phyloP scores from a whole-genome alignment of 2,329 filamentous ascomycete species.

The Phyllosticta paracitricarpa region DNA sequence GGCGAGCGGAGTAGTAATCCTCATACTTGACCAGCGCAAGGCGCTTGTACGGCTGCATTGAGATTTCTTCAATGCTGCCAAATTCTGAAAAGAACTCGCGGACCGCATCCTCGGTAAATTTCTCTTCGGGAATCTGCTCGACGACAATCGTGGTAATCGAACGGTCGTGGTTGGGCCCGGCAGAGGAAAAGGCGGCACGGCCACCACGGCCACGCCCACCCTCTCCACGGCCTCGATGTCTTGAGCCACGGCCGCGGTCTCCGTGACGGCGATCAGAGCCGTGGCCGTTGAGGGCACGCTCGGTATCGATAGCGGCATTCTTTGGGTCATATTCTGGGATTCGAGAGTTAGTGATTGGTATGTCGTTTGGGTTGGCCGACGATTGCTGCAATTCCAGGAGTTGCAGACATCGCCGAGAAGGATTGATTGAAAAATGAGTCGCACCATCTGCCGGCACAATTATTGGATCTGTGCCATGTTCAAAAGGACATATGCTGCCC shows the following conservation, averaged over 20 bases:
- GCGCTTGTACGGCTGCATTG: constrained; percentile 55
- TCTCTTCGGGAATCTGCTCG: constrained; percentile 65
- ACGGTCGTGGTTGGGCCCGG: constrained; percentile 52
- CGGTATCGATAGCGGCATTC: constrained; percentile 35
- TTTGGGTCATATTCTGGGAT: constrained; percentile 49
- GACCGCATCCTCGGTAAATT: constrained; percentile 55
- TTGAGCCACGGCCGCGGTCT: constrained; percentile 28
- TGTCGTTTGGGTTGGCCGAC: not conserved
- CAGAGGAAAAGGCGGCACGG: constrained; percentile 51
- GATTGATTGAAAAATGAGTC: constrained; percentile 1
- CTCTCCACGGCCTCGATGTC: constrained; percentile 31
- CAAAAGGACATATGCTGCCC: constrained; percentile 57
- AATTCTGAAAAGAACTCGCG: constrained; percentile 63
- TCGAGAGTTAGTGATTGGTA: constrained; percentile 11
- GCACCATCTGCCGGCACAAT: constrained; percentile 24
- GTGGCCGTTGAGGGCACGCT: constrained; percentile 19
- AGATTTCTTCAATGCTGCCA: constrained; percentile 53
- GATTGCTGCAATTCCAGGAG: constrained; percentile 24
- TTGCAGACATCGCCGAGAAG: not conserved
- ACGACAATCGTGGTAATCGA: constrained; percentile 61
- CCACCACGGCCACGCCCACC: constrained; percentile 23
- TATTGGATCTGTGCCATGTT: constrained; percentile 52
- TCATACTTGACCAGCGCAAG: constrained; percentile 62
- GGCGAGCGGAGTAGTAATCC: constrained; percentile 54
- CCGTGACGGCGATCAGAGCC: constrained; percentile 11